A percentile compares a stretch with the other conserved stretches of the same genome.
Conservation (phyloP, 2,329 filamentous ascomycete species). For the Fusarium anguioides region DNA sequence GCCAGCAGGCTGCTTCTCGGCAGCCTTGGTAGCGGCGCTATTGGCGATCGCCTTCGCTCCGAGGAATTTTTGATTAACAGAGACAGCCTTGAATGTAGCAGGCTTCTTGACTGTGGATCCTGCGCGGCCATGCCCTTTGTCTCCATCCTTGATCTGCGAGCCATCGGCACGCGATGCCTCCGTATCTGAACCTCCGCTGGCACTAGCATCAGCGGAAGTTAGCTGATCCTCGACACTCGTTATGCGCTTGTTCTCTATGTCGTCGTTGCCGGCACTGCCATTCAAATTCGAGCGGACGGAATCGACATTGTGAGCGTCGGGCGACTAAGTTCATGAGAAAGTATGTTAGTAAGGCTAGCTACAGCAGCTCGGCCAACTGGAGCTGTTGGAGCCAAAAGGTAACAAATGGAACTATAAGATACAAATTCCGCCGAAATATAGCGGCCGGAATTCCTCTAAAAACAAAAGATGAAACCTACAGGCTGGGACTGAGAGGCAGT, state of each 20-base stretch:
- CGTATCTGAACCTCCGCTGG: slow-evolving; percentile 80
- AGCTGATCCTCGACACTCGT: slow-evolving; percentile 67
- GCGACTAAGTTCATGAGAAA: slow-evolving; percentile 40
- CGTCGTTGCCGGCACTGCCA: slow-evolving; percentile 60
- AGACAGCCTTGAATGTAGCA: slow-evolving; percentile 84
- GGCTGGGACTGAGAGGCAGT: slow-evolving; percentile 59
- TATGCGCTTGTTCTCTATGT: slow-evolving; percentile 68
- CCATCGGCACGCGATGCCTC: slow-evolving; percentile 73
- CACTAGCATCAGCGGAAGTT: slow-evolving; percentile 73
- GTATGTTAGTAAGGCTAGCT: slow-evolving; percentile 30
- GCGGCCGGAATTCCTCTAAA: background rate
- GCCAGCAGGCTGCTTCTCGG: slow-evolving; percentile 61
- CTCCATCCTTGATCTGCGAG: slow-evolving; percentile 65
- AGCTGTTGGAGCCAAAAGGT: background rate
- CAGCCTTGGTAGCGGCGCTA: slow-evolving; percentile 59
- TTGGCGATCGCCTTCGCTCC: slow-evolving; percentile 71
- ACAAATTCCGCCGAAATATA: background rate
- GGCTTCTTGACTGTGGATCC: slow-evolving; percentile 77
- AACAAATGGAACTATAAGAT: background rate
- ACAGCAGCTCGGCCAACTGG: background rate
- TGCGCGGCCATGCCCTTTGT: slow-evolving; percentile 68
- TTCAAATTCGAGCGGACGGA: slow-evolving; percentile 60
- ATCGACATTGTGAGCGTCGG: slow-evolving; percentile 61
- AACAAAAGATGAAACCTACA: slow-evolving; percentile 51
- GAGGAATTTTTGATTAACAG: slow-evolving; percentile 85